A percentile compares a stretch with the other conserved stretches of the same genome.
phyloP scores from a whole-genome alignment of 176 grass and related monocot genomes.

The Luzula sylvatica region DNA sequence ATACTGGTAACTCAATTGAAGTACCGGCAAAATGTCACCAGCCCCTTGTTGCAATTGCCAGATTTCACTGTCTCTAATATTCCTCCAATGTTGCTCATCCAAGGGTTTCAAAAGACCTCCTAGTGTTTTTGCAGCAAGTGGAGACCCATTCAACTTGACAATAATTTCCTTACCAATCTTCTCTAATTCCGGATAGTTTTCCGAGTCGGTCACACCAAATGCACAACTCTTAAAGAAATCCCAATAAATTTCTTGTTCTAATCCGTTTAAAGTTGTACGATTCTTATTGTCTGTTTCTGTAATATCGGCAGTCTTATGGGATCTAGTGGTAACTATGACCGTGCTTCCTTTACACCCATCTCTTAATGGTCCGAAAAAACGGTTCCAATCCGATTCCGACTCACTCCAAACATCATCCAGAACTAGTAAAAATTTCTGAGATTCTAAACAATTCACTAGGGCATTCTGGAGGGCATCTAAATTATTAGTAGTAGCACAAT shows the following conservation, averaged over 20 bases:
- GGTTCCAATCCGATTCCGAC: slow-evolving; percentile 8
- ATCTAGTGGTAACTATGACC: slow-evolving; percentile 26
- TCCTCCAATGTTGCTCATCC: slow-evolving; percentile 1
- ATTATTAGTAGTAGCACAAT: background rate
- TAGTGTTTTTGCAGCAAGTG: slow-evolving; percentile 30
- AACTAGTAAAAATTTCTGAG: slow-evolving; percentile 14
- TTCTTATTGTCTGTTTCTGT: background rate
- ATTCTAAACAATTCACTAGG: background rate
- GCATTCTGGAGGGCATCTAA: background rate
- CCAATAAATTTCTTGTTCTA: slow-evolving; percentile 1
- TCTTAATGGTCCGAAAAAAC: slow-evolving; percentile 5
- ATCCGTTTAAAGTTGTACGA: slow-evolving; percentile 2
- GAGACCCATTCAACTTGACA: slow-evolving; percentile 17
- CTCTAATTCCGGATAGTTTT: background rate
- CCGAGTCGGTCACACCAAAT: background rate
- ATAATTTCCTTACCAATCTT: slow-evolving; percentile 9
- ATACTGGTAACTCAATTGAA: slow-evolving; percentile 40
- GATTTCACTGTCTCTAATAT: slow-evolving; percentile 13
- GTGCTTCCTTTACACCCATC: slow-evolving; percentile 14
- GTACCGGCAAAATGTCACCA: slow-evolving; percentile 20
- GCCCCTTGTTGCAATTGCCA: slow-evolving; percentile 16
- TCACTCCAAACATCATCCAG: slow-evolving; percentile 28
- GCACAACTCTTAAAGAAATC: slow-evolving; percentile 10
- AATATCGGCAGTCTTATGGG: background rate
- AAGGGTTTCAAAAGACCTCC: slow-evolving; percentile 12